These are phyloP conservation scores for Cornus suecica DNA, from an alignment of 148 eudicot genomes.

Conservation along the genomic window DNA sequence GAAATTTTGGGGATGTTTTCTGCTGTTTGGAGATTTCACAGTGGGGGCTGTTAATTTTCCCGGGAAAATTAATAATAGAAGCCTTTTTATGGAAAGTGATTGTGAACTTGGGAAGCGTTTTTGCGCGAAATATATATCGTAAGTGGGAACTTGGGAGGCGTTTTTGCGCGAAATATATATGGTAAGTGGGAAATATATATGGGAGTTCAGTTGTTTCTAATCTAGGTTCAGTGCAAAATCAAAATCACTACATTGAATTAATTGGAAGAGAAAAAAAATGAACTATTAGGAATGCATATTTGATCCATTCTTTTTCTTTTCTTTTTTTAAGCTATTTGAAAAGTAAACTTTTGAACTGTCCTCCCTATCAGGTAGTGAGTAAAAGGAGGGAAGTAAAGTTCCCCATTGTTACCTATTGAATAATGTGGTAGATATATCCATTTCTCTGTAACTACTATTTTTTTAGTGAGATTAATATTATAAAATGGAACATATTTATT, in stretches of 20 bases:
- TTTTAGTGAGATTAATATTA: too few relatives aligned
- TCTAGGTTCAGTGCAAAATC: neutral
- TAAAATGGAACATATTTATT: too few relatives aligned
- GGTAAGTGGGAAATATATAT: neutral
- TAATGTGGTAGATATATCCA: too few relatives aligned
- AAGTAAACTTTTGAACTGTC: too few relatives aligned
- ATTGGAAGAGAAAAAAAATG: too few relatives aligned
- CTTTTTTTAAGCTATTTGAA: too few relatives aligned
- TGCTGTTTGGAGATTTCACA: neutral
- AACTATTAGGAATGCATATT: too few relatives aligned
- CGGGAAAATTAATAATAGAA: constrained; percentile 19
- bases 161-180: constrained; percentile 24
- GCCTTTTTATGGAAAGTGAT: neutral
- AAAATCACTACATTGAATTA: neutral
- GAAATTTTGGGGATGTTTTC: neutral
- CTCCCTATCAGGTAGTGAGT: too few relatives aligned
- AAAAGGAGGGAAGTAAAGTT: too few relatives aligned
- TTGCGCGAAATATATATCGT: constrained; percentile 24
- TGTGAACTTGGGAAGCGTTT: neutral
- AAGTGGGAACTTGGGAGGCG: neutral
- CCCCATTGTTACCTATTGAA: too few relatives aligned
- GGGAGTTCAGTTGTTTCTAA: neutral
- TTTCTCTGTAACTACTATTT: too few relatives aligned
- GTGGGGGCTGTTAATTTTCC: constrained; percentile 27
- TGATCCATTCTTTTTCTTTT: too few relatives aligned